Conservation (phyloP, 345 rosid species). For the Kandelia obovata region DNA sequence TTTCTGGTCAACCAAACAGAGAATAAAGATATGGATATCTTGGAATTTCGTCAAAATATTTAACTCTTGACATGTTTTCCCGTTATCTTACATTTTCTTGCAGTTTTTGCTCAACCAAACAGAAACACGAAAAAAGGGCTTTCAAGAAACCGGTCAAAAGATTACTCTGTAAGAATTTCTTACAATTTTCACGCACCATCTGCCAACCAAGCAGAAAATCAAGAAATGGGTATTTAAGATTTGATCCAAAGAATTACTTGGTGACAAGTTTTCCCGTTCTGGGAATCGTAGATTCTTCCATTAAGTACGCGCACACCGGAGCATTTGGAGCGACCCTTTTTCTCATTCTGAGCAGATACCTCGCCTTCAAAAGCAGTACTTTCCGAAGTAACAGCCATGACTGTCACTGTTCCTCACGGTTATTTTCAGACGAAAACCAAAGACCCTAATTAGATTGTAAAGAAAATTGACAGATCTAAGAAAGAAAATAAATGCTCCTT, state of each 20-base stretch:
- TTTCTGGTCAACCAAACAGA: not conserved
- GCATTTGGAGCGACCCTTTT: slow-evolving; percentile 28
- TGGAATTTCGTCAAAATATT: too few relatives aligned
- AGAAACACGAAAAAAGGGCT: not conserved
- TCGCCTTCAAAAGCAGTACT: slow-evolving; percentile 7
- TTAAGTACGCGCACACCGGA: slow-evolving; percentile 50
- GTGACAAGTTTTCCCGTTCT: slow-evolving; percentile 69
- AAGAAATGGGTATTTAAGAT: not conserved
- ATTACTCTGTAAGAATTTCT: not conserved
- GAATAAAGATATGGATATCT: too few relatives aligned
- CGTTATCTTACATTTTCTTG: too few relatives aligned
- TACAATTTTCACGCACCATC: not conserved
- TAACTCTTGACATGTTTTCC: too few relatives aligned
- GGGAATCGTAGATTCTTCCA: slow-evolving; percentile 51
- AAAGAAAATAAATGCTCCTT: too few relatives aligned
- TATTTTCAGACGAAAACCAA: not conserved
- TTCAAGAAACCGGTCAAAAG: not conserved
- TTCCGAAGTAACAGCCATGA: slow-evolving; percentile 29
- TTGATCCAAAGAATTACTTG: slow-evolving; percentile 38
- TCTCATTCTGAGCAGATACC: slow-evolving; percentile 10
- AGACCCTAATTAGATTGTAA: not conserved
- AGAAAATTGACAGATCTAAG: too few relatives aligned
- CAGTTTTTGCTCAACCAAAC: too few relatives aligned
- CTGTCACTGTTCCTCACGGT: not conserved
- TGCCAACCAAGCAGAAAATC: slow-evolving; percentile 1